A percentile compares a stretch with the other conserved stretches of the same genome.
These are phyloP conservation scores for Infundibulicybe gibba DNA, from an alignment of 768 basidiomycete species.

Conservation along the genomic window DNA sequence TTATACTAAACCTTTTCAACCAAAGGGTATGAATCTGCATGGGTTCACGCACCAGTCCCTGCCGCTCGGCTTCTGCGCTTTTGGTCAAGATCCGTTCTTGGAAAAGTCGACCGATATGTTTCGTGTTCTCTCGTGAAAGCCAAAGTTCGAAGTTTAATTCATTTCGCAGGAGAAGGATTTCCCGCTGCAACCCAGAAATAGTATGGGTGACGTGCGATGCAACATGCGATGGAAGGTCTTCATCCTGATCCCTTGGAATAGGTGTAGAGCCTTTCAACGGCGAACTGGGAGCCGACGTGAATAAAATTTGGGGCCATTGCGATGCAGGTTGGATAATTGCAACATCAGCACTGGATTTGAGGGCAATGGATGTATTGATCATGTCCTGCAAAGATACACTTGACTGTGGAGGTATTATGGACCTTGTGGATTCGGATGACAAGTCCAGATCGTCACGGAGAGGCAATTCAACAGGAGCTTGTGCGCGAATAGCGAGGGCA, in stretches of 20 bases:
- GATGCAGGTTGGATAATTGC: conserved; percentile 50
- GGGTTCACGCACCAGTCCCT: conserved; percentile 61
- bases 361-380: conserved; percentile 65
- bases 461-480: conserved; percentile 17
- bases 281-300: conserved; percentile 27
- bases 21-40: not conserved
- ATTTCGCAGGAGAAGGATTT: conserved; percentile 69
- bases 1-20: conserved; percentile 54
- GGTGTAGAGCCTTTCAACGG: conserved; percentile 12
- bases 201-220: conserved; percentile 57
- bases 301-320: conserved; percentile 49
- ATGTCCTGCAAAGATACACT: conserved; percentile 71
- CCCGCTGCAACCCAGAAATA: conserved; percentile 70
- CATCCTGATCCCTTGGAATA: conserved; percentile 8
- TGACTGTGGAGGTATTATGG: conserved; percentile 13
- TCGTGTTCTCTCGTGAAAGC: conserved; percentile 76
- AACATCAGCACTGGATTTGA: conserved; percentile 68
- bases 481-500: conserved; percentile 42
- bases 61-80: conserved; percentile 78
- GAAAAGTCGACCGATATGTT: conserved; percentile 79
- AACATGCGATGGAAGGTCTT: conserved; percentile 38
- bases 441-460: conserved; percentile 31
- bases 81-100: conserved; percentile 69
- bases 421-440: conserved; percentile 17
- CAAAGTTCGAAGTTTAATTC: conserved; percentile 87